Evolutionary conservation across 768 basidiomycete species (phyloP).

Genomic region (Boletus rex-veris): DNA sequence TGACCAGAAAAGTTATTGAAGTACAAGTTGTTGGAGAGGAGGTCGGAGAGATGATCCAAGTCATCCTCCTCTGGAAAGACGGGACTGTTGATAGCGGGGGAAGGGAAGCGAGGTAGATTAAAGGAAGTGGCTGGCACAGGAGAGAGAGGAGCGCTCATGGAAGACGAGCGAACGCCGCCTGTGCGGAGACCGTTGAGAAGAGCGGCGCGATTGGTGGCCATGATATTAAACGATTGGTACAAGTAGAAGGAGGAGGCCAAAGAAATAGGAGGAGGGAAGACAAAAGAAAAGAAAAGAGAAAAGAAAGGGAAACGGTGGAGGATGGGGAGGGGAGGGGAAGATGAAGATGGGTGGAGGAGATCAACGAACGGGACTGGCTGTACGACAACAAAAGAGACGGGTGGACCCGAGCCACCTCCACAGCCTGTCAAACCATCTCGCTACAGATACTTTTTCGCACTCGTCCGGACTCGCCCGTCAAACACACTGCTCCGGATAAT

Average conservation of each 20-base stretch:
- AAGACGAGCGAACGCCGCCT: conserved; percentile 81
- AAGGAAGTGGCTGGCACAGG: conserved; percentile 62
- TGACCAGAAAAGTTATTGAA: conserved; percentile 37
- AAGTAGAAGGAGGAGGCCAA: conserved; percentile 7
- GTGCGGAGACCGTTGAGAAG: conserved; percentile 88
- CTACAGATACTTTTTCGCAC: conserved; percentile 80
- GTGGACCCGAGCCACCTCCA: conserved; percentile 16
- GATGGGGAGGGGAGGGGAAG: not conserved
- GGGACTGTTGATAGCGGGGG: conserved; percentile 40
- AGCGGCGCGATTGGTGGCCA: conserved; percentile 65
- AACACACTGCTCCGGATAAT: conserved; percentile 77
- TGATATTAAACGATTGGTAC: conserved; percentile 30
- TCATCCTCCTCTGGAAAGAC: conserved; percentile 52
- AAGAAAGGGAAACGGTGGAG: conserved; percentile 10
- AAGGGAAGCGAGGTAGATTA: conserved; percentile 55
- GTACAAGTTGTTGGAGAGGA: conserved; percentile 52
- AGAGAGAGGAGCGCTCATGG: conserved; percentile 58
- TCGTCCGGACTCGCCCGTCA: conserved; percentile 77
- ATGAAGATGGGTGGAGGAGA: conserved; percentile 7
- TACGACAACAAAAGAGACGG: conserved; percentile 17
- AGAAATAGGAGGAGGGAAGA: conserved; percentile 8
- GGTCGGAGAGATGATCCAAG: conserved; percentile 57
- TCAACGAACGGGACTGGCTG: conserved; percentile 3
- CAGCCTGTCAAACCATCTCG: not conserved
- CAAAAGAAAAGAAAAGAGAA: conserved; percentile 13